Evolutionary conservation across 495 filamentous ascomycete species (phyloP), one percentile per base, ranked within the genome.

Genomic region (Aspergillus bertholletiae): DNA sequence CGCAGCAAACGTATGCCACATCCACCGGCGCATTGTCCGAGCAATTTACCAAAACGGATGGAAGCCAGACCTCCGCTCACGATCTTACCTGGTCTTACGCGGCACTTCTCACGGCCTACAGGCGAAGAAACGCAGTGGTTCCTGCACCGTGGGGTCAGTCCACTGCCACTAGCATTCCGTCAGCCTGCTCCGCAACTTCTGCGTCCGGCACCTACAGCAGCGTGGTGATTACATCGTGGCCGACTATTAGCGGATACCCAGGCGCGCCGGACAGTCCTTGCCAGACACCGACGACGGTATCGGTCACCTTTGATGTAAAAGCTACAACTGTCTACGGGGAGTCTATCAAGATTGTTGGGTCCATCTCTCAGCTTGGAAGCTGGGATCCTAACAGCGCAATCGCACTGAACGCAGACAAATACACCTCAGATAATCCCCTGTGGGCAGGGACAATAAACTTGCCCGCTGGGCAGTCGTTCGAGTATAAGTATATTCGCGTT

Each of bases 401-500:
- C 1, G 59, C 79, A 0, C 69, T 89, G 20, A 77, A 70, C 27
- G 77, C 85, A 2, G 64, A 60, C 21, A 50, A 70, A 5, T 89
- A 88, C 57, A 82, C 80, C 2, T 54, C 53, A 8, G 75, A 58
- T 51, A 75, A 87, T 57, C 80, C 80, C 2, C 51, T 85, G 9
- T 89, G 86, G 86, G 76, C 53, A 41, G 78, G 65, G 1, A 79
- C 78, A 0, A 56, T 86, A 5, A 66, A 61, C 2, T 57, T 89
- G 2, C 64, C 76, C 0, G 76, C 77, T 0, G 84, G 85, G 1
- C 68, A 71, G 40, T 61, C 56, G 7, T 74, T 90, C 26, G 56
- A 84, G 65, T 90, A 89, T 62, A 90, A 90, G 71, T 92, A 81
- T 59, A 81, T 90, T 53, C 77, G 78, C 7, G 71, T 84, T 30